Conservation (phyloP, 495 filamentous ascomycete species). For the Trichoderma reesei region DNA sequence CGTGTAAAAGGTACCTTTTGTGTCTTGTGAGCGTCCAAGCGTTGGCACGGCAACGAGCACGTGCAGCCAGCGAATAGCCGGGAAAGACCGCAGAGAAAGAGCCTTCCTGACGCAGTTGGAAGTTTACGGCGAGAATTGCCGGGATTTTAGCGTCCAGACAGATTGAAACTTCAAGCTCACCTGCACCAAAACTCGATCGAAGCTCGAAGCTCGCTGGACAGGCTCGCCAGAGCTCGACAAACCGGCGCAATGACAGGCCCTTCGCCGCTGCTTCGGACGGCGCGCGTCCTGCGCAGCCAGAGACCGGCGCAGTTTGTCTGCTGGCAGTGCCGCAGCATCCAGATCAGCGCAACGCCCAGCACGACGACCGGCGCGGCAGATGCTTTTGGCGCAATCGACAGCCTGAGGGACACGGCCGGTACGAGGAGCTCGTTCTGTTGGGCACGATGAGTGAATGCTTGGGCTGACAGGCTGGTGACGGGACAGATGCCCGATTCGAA, state of each 20-base stretch:
- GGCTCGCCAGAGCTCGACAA: slow-evolving; percentile 9
- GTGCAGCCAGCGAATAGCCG: not conserved
- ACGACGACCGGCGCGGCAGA: slow-evolving; percentile 30
- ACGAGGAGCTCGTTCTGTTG: slow-evolving; percentile 17
- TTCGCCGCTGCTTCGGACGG: slow-evolving; percentile 18
- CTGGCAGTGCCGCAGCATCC: slow-evolving; percentile 41
- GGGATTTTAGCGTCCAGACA: not conserved
- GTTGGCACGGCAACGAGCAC: not conserved
- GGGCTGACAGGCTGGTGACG: slow-evolving; percentile 12
- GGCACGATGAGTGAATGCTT: not conserved
- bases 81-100: not conserved
- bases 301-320: slow-evolving; percentile 24
- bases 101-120: too few relatives aligned
- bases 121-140: slow-evolving; percentile 1
- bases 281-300: slow-evolving; percentile 15
- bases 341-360: slow-evolving; percentile 43
- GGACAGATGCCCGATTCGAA: slow-evolving; percentile 82
- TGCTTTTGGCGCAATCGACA: slow-evolving; percentile 31
- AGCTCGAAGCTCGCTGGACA: slow-evolving; percentile 3
- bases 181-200: not conserved
- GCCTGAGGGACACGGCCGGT: slow-evolving; percentile 30
- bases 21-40: too few relatives aligned
- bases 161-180: not conserved
- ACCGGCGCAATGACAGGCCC: slow-evolving; percentile 22
- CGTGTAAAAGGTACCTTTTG: not conserved